Conservation (phyloP, 176 grass and related monocot species). For the Triticum aestivum region DNA sequence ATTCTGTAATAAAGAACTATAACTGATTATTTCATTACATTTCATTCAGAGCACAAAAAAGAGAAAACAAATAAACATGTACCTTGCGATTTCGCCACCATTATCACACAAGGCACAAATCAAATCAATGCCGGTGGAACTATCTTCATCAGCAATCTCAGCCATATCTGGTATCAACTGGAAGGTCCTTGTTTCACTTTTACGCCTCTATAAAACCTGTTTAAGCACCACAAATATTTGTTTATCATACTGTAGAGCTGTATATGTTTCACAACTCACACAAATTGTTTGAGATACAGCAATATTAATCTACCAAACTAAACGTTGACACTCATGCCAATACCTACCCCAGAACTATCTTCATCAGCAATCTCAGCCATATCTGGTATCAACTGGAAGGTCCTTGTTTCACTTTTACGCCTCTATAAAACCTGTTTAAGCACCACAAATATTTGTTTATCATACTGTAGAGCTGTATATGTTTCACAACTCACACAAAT, state of each 20-base stretch:
- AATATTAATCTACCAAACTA: not conserved
- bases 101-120: slow-evolving; percentile 72
- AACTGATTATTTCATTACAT: not conserved
- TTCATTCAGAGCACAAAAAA: slow-evolving; percentile 4
- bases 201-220: slow-evolving; percentile 20
- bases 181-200: slow-evolving; percentile 9
- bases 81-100: slow-evolving; percentile 65
- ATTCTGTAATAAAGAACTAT: not conserved
- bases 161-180: slow-evolving; percentile 34
- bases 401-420: not conserved
- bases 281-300: not conserved
- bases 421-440: slow-evolving; percentile 22
- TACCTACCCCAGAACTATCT: not conserved
- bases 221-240: not conserved
- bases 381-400: slow-evolving; percentile 19
- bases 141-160: not conserved
- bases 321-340: not conserved
- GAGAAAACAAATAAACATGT: not conserved
- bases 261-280: not conserved
- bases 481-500: not conserved
- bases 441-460: slow-evolving; percentile 18
- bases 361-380: slow-evolving; percentile 23
- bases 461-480: not conserved
- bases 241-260: not conserved
- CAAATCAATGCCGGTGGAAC: slow-evolving; percentile 28